Base-by-base conservation (phyloP, 805 yeast species). In the Candida sithepensis region DNA sequence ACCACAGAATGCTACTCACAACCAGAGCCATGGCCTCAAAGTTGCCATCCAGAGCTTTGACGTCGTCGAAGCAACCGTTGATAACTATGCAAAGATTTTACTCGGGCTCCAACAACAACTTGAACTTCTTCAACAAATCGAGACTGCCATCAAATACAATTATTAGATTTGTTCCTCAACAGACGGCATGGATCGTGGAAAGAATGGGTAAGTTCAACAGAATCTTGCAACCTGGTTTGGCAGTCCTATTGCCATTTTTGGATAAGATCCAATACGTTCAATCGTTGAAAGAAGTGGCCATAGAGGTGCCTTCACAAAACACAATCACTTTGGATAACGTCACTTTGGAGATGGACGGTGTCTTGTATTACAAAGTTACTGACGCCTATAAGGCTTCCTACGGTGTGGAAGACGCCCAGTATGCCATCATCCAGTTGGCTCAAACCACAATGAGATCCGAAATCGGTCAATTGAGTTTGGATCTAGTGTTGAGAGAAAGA, bases 401-500 rank as follows among this genome's bases (percentile, higher is more conserved):
- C 58, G 95, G 95, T 13, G 95, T 88, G 18, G 96, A 88, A 61
- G 91, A 88, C 59, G 88, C 90, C 42, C 88, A 84, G 60, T 88
- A 85, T 63, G 96, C 96, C 34, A 81, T 88, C 46, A 74, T 85
- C 37, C 96, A 88, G 66, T 75, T 88, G 54, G 96, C 96, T 0
- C 96, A 88, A 65, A 88, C 96, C 10, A 86, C 96, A 13, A 88
- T 88, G 96, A 74, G 96, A 59, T 82, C 89, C 1, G 96, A 88
- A 65, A 88, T 88, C 60, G 96, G 96, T 43, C 88, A 86, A 54
- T 70, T 88, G 71, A 75, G 90, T 2, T 74, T 88, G 57, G 96
- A 88, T 63, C 80, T 83, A 41, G 95, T 87, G 16, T 72, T 88
- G 55, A 75, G 81, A 51, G 96, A 88, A 65, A 77, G 96, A 65